phyloP scores from a whole-genome alignment of 1,284 basidiomycete genomes.

The Pulveroboletus sp. region DNA sequence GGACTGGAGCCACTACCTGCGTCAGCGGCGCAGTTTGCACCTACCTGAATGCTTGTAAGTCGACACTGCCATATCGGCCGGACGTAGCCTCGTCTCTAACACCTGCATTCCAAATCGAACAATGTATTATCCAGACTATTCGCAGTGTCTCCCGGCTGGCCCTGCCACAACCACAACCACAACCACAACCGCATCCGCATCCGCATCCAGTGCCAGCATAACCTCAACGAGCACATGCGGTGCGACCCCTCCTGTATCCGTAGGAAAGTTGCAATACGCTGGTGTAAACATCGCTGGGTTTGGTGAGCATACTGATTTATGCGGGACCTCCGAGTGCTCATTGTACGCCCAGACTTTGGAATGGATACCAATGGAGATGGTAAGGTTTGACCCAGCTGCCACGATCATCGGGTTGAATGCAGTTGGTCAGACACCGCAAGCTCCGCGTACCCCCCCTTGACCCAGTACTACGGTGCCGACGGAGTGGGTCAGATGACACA shows the following conservation, averaged over 20 bases:
- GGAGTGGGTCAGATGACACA: constrained; percentile 57
- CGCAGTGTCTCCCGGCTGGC: constrained; percentile 8
- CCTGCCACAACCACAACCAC: not conserved
- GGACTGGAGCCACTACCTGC: constrained; percentile 17
- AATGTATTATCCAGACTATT: constrained; percentile 13
- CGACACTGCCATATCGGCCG: not conserved
- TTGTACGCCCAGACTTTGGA: constrained; percentile 7
- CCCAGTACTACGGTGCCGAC: constrained; percentile 34
- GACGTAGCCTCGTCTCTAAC: not conserved
- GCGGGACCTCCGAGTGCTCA: not conserved
- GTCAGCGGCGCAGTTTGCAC: constrained; percentile 12
- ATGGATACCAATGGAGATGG: constrained; percentile 13
- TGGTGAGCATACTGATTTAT: constrained; percentile 1
- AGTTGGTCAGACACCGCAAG: constrained; percentile 7
- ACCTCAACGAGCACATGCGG: not conserved
- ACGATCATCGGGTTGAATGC: not conserved
- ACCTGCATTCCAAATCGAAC: not conserved
- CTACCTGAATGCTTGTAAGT: constrained; percentile 12
- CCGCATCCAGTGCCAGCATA: not conserved
- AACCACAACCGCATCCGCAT: too few relatives aligned
- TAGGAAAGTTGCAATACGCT: constrained; percentile 11
- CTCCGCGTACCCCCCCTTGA: constrained; percentile 11
- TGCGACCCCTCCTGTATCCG: not conserved
- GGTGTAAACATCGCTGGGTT: constrained; percentile 22
- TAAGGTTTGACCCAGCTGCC: not conserved